Percentiles rank a stretch among this genome's conserved stretches.
phyloP scores from a whole-genome alignment of 2,329 filamentous ascomycete genomes.

The Aspergillus sp. region DNA sequence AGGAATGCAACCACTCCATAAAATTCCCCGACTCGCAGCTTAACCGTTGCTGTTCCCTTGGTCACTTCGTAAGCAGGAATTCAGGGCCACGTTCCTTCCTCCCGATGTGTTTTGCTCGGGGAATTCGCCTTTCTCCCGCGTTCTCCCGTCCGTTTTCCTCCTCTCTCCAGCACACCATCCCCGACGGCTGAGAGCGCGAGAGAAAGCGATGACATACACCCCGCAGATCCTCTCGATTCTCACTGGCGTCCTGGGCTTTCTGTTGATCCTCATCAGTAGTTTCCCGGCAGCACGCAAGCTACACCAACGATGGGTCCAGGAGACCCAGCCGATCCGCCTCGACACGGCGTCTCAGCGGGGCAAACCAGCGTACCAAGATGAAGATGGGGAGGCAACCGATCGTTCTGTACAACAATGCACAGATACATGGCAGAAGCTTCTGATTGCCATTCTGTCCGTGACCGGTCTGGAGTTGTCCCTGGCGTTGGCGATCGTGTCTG shows the following conservation, averaged over 20 bases:
- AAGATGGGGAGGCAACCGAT: constrained; percentile 66
- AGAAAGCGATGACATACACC: constrained; percentile 22
- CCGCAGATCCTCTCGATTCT: constrained; percentile 18
- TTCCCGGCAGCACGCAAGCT: constrained; percentile 26
- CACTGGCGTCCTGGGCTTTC: constrained; percentile 24
- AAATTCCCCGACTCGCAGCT: background rate
- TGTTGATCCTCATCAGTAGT: constrained; percentile 22
- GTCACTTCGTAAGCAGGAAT: background rate
- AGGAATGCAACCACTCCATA: background rate
- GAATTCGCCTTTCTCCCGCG: background rate
- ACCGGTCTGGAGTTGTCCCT: constrained; percentile 58
- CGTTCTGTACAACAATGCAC: constrained; percentile 64
- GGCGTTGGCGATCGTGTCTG: constrained; percentile 54
- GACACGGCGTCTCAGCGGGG: constrained; percentile 20
- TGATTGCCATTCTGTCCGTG: constrained; percentile 55
- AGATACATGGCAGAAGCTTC: constrained; percentile 55
- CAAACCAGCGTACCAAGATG: constrained; percentile 61
- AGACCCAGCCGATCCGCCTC: constrained; percentile 7
- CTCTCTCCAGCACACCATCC: background rate
- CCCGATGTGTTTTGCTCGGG: no score
- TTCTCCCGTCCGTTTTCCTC: background rate
- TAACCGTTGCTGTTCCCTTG: background rate
- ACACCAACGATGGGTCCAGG: constrained; percentile 15
- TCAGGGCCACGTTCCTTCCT: no score
- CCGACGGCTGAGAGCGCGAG: background rate